Base-by-base conservation (phyloP, 169 alveolate genomes). In the Eimeria falciformis region DNA sequence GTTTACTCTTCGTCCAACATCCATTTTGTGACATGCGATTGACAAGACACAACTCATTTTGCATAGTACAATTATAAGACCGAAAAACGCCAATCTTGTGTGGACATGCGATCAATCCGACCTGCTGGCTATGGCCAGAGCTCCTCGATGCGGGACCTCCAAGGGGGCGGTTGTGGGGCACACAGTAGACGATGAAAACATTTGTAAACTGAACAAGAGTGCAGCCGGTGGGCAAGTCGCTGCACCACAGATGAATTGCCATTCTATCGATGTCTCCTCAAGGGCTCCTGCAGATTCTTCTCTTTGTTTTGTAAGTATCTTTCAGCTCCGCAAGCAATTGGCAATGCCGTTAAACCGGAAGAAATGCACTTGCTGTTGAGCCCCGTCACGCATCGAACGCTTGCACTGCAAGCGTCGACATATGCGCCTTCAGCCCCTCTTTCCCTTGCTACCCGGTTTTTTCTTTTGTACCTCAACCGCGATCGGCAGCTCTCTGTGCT, bases 401-500 rank as follows among this genome's bases (percentile, higher is more conserved):
- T 21, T 53, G 17, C n/a, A 21, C 25, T 12, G n/a, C n/a, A 17
- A 21, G 25, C 65, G 3, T 53, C 65, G n/a, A 53, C 25, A 21
- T 37, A 21, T 73, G 5, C 27, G 62, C 58, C 25, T 40, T 73
- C 83, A 73, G 83, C 83, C 29, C 55, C 83, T 18, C 27, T 73
- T 73, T n/a, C 27, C 58, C 58, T 73, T 73, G 7, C 58, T 43
- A 7, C 58, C 56, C 4, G 58, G 27, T 62, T 73, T 73, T 21
- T 73, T 73, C 25, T 40, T 56, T 40, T 25, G 6, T 27, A 27
- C 62, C 7, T 9, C 33, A 25, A 37, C 83, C 43, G 58, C 58
- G 29, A 43, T 73, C 18, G 25, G 62, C 50, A 73, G 83, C 29
- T 73, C 83, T 27, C 83, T 73, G 56, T 73, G 83, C 83, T 73